A percentile compares a stretch with the other conserved stretches of the same genome.
These are phyloP conservation scores for Fusarium chlamydosporum DNA, from an alignment of 2,329 filamentous ascomycete genomes.

Conservation along the genomic window DNA sequence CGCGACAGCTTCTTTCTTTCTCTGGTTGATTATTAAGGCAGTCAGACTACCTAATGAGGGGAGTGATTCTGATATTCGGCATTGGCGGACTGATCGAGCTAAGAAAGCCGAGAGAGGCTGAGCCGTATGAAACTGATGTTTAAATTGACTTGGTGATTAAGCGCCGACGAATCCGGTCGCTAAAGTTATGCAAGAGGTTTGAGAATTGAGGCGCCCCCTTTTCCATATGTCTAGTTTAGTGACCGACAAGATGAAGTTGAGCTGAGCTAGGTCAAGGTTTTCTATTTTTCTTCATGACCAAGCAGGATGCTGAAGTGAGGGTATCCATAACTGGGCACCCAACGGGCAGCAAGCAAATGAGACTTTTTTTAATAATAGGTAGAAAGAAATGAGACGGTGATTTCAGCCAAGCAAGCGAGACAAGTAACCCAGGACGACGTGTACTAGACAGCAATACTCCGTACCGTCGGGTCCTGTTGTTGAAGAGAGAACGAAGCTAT, in stretches of 20 bases:
- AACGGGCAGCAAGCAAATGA: slow-evolving; percentile 46
- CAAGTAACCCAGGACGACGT: slow-evolving; percentile 38
- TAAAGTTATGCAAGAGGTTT: slow-evolving; percentile 26
- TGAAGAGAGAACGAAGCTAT: slow-evolving; percentile 20
- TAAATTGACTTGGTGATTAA: slow-evolving; percentile 18
- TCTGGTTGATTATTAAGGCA: slow-evolving; percentile 8
- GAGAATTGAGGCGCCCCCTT: slow-evolving; percentile 32
- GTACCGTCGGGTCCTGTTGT: slow-evolving; percentile 3
- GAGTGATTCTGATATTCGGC: slow-evolving; percentile 15
- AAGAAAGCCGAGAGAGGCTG: slow-evolving; percentile 42
- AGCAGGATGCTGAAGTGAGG: slow-evolving; percentile 22
- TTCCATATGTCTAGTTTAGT: slow-evolving; percentile 1
- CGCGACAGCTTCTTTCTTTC: slow-evolving; percentile 31
- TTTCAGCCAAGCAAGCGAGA: slow-evolving; percentile 37
- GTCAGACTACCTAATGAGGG: slow-evolving; percentile 13
- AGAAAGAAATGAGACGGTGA: slow-evolving; percentile 41
- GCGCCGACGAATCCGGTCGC: slow-evolving; percentile 44
- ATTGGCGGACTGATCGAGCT: slow-evolving; percentile 14
- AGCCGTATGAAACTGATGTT: slow-evolving; percentile 38
- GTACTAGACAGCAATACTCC: slow-evolving; percentile 3
- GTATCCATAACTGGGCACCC: slow-evolving; percentile 44
- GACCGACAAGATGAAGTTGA: slow-evolving; percentile 10
- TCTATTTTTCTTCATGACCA: slow-evolving; percentile 17
- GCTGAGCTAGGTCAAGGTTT: slow-evolving; percentile 11
- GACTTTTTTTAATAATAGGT: slow-evolving; percentile 30